Evolutionary conservation across 2,329 filamentous ascomycete genomes (phyloP), one percentile per base, ranked within the genome.

Genomic region (Lecanosticta acicola): DNA sequence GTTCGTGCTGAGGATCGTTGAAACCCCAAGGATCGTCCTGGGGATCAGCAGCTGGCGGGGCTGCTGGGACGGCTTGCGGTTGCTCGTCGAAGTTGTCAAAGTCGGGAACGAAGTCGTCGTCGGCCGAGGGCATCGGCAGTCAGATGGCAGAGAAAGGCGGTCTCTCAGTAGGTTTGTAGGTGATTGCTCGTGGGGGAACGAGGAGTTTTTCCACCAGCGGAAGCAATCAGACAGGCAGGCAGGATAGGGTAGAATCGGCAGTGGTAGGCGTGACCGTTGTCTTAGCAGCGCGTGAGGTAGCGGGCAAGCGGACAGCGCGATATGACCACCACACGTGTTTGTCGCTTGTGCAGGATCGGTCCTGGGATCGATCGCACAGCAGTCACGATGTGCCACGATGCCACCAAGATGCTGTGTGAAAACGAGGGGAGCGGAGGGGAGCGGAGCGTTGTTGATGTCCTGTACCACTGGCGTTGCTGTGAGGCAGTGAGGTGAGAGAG

Each of bases 61-160:
- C 24, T 5, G 24, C 11, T 17, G 49, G 36, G n/a, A 51, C 46
- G 43, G 53, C 50, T 32, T 48, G 41, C 39, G 48, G 45, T 42
- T 50, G 39, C 45, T 56, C 50, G 47, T 54, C 47, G 50, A 54
- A 50, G 47, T 57, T 49, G 52, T 63, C 58, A 47, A 61, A 53
- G 42, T 53, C 53, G 48, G 51, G 47, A 47, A 52, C 54, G 40
- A 57, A 45, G 39, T 54, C 51, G 47, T 54, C 43, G 50, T 40
- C 44, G 45, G 49, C 45, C 43, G 49, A 51, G 47, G 54, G 51
- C 54, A 56, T 56, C 54, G 38, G 43, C 32, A 19, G 37, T 38
- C 32, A 24, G 33, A 24, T 46, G 29, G 11, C 21, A 35, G 43
- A 17, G 29, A 21, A 13, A 7, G 24, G 24, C 24, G 5, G 11